These are phyloP conservation scores for Puccinia coronata DNA, from an alignment of 1,284 basidiomycete species.

Conservation along the genomic window DNA sequence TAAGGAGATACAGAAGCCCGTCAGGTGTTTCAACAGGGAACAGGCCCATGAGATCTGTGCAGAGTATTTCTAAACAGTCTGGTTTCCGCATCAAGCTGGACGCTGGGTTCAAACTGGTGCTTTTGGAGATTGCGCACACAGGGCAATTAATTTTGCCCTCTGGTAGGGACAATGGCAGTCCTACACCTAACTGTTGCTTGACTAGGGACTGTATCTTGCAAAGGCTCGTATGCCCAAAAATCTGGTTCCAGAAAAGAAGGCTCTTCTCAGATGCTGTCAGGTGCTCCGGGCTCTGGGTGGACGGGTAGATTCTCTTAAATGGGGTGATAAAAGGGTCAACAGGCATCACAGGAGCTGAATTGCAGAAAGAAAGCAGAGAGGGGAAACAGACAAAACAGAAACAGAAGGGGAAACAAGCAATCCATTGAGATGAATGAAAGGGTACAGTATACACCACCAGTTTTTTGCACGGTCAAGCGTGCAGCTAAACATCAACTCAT, in stretches of 20 bases:
- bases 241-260: background rate
- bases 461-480: background rate
- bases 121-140: no score
- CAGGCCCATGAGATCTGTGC: background rate
- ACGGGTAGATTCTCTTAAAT: background rate
- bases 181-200: background rate
- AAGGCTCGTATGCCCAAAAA: slow-evolving; percentile 3
- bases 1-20: background rate
- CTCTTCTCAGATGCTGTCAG: background rate
- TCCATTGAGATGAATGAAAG: background rate
- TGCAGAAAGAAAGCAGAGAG: background rate
- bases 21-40: background rate
- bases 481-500: background rate
- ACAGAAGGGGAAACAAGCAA: background rate
- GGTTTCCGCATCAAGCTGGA: background rate
- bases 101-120: background rate
- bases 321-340: no score
- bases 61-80: background rate
- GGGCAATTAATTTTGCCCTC: background rate
- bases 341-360: background rate
- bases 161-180: background rate
- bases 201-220: background rate
- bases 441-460: background rate
- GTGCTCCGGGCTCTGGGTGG: background rate
- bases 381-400: no score